These are phyloP conservation scores for Heteromeles arbutifolia DNA, from an alignment of 306 rosid genomes.

Conservation along the genomic window DNA sequence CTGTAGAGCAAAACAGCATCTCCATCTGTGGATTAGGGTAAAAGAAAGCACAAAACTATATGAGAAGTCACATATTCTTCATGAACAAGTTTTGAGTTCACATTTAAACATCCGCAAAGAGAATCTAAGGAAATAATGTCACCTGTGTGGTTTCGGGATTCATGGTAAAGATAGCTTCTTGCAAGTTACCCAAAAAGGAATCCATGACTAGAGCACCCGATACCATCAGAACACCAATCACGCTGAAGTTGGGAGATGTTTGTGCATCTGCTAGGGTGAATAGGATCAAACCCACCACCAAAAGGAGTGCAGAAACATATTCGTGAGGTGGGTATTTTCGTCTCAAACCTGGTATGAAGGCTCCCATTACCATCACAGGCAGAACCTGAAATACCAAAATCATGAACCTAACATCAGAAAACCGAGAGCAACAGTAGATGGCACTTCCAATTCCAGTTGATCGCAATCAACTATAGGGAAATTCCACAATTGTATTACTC, in stretches of 20 bases:
- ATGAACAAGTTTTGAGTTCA: constrained; percentile 8
- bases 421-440: not conserved
- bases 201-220: constrained; percentile 93
- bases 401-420: not conserved
- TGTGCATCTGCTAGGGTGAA: constrained; percentile 98
- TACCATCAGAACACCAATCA: constrained; percentile 86
- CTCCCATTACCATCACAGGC: constrained; percentile 99
- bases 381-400: constrained; percentile 56
- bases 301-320: constrained; percentile 74
- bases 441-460: not conserved
- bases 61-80: constrained; percentile 15
- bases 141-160: constrained; percentile 97
- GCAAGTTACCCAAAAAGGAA: constrained; percentile 84
- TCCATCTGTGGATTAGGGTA: constrained; percentile 53
- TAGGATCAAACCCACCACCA: constrained; percentile 89
- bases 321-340: constrained; percentile 86
- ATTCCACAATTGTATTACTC: not conserved
- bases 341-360: constrained; percentile 88
- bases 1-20: constrained; percentile 96
- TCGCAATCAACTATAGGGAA: not conserved
- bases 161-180: constrained; percentile 97
- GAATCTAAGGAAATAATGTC: constrained; percentile 3
- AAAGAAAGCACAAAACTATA: constrained; percentile 3
- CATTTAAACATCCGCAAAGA: not conserved
- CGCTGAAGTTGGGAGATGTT: constrained; percentile 85